A percentile compares a stretch with the other conserved stretches of the same genome.
phyloP scores from a whole-genome alignment of 352 stramenopile genomes.

The Globisporangium takayamanum region DNA sequence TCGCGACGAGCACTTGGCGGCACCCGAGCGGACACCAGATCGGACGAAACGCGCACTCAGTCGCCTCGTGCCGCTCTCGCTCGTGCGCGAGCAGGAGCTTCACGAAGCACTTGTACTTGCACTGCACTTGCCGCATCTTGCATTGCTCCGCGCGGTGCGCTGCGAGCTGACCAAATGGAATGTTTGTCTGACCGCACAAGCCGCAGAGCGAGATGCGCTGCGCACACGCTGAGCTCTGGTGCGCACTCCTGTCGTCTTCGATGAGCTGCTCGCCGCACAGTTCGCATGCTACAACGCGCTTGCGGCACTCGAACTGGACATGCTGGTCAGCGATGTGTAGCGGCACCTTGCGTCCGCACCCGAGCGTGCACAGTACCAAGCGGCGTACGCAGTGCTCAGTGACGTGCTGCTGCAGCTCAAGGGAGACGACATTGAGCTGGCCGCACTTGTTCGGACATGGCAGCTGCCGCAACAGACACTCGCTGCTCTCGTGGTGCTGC shows the following conservation, averaged over 20 bases:
- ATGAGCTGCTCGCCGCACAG: constrained; percentile 28
- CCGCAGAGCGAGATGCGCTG: constrained; percentile 45
- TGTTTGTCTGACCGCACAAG: constrained; percentile 38
- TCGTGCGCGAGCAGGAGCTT: constrained; percentile 50
- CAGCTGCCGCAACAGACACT: constrained; percentile 44
- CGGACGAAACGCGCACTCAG: constrained; percentile 47
- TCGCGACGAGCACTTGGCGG: constrained; percentile 35
- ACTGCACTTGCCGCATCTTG: constrained; percentile 53
- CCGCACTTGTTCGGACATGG: constrained; percentile 54
- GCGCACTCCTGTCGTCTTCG: constrained; percentile 26
- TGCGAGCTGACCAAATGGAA: constrained; percentile 25
- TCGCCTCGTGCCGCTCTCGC: constrained; percentile 46
- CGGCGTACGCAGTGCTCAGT: constrained; percentile 24
- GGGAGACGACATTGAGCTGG: constrained; percentile 19
- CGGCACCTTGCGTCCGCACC: constrained; percentile 48
- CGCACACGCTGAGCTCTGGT: constrained; percentile 28
- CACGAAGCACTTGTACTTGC: constrained; percentile 39
- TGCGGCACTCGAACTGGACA: constrained; percentile 29
- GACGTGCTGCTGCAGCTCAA: constrained; percentile 37
- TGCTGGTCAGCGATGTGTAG: constrained; percentile 38
- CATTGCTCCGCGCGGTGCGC: constrained; percentile 44
- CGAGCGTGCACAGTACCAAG: constrained; percentile 29
- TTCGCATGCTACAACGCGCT: constrained; percentile 29
- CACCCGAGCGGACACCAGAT: constrained; percentile 72
- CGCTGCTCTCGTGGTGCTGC: constrained; percentile 36